phyloP scores from a whole-genome alignment of 352 stramenopile species.

The Phytophthora foliorum region DNA sequence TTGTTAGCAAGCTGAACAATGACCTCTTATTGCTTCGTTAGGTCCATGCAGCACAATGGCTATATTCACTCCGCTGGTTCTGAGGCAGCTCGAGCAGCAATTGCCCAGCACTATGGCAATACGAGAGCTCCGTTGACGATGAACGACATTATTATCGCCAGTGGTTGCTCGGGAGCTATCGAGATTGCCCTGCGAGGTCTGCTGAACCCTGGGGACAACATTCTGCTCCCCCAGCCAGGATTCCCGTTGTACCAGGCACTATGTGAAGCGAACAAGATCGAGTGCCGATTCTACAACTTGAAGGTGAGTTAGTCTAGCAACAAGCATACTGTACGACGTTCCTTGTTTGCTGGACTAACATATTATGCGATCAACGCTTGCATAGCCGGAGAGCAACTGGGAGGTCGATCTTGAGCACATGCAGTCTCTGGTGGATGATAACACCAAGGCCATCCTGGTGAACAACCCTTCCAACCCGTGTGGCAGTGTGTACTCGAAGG shows the following conservation, averaged over 20 bases:
- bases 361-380: not conserved
- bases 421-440: slow-evolving; percentile 85
- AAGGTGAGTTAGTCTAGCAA: slow-evolving; percentile 34
- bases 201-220: slow-evolving; percentile 91
- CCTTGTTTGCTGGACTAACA: not conserved
- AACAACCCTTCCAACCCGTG: slow-evolving; percentile 97
- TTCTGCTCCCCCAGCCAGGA: slow-evolving; percentile 94
- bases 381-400: slow-evolving; percentile 90
- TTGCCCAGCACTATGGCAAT: slow-evolving; percentile 88
- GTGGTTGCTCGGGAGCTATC: slow-evolving; percentile 94
- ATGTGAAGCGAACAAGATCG: slow-evolving; percentile 92
- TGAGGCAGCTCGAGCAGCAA: slow-evolving; percentile 84
- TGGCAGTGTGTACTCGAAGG: slow-evolving; percentile 94
- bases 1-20: not conserved
- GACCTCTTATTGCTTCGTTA: slow-evolving; percentile 21
- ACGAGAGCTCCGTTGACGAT: slow-evolving; percentile 68
- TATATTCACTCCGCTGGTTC: slow-evolving; percentile 95
- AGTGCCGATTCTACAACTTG: slow-evolving; percentile 93
- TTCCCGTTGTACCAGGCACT: slow-evolving; percentile 98
- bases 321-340: not conserved
- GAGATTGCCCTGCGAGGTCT: slow-evolving; percentile 94
- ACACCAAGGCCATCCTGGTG: slow-evolving; percentile 94
- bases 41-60: slow-evolving; percentile 89
- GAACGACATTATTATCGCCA: slow-evolving; percentile 95
- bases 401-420: slow-evolving; percentile 94